Percentiles rank a stretch among this genome's conserved stretches.
These are phyloP conservation scores for Vicia faba DNA, from an alignment of 306 rosid genomes.

Conservation along the genomic window DNA sequence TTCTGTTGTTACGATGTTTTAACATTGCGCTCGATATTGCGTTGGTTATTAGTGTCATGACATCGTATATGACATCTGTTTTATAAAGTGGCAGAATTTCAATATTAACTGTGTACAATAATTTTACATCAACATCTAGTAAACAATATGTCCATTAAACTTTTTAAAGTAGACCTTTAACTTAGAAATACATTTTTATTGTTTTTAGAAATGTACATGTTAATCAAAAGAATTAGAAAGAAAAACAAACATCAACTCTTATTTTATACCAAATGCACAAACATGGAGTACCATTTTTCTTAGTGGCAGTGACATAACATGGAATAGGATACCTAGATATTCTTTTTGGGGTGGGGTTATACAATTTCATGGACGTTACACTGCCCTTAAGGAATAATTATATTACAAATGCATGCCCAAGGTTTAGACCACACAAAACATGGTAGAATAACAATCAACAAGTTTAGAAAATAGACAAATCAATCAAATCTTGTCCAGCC, in stretches of 20 bases:
- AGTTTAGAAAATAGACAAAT: conserved; percentile 20
- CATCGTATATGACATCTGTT: too few relatives aligned
- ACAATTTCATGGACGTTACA: not conserved
- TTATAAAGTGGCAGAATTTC: too few relatives aligned
- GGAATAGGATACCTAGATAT: conserved; percentile 9
- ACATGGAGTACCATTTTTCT: not conserved
- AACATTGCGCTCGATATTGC: too few relatives aligned
- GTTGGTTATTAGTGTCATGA: too few relatives aligned
- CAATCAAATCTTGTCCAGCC: conserved; percentile 60
- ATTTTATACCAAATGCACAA: not conserved
- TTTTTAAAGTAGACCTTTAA: too few relatives aligned
- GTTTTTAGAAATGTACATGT: too few relatives aligned
- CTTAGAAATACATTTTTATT: too few relatives aligned
- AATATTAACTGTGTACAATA: too few relatives aligned
- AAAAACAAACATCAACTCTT: not conserved
- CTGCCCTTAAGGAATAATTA: not conserved
- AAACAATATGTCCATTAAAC: too few relatives aligned
- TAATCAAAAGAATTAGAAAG: too few relatives aligned
- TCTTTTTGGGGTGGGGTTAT: not conserved
- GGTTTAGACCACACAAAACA: conserved; percentile 38
- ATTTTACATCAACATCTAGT: too few relatives aligned
- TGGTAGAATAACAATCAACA: conserved; percentile 18
- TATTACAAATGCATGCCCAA: conserved; percentile 33
- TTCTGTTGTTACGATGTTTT: too few relatives aligned
- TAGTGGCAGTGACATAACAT: not conserved